Base-by-base conservation (phyloP, 78 protist species). In the Trichosphaerium sp. region DNA sequence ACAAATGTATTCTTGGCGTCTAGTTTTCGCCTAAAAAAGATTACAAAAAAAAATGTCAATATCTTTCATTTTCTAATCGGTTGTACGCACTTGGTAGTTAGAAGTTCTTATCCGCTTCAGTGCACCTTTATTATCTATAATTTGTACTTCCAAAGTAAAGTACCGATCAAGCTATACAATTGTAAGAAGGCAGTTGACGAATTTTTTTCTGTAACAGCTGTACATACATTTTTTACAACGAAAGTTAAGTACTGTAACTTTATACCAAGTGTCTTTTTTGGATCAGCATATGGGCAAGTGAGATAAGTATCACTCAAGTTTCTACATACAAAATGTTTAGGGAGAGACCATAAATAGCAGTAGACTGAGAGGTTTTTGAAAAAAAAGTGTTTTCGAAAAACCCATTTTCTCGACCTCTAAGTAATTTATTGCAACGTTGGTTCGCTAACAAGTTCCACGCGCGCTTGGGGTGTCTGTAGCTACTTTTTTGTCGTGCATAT, bases 121-220 rank as follows among this genome's bases (percentile, higher is more conserved):
- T 11, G 82, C 75, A 56, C 74, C 72, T 78, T 88, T 90, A 78
- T 93, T 95, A 77, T 95, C 99, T n/a, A 91, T 84, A 10, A 95
- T 90, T 3, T 61, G 65, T n/a, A 93, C 89, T 35, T 95, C 99
- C 64, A 95, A 95, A 2, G 97, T 85, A 62, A 95, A 95, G 80
- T 89, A 95, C 67, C 90, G 84, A 52, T 85, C 75, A 38, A 92
- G 26, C 77, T 77, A 14, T 4, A 4, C 10, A 26, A 14, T 51
- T n/a, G 21, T 21, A 47, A 47, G 32, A 47, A 47, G 21, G 21
- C 51, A 47, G 51, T 44, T 34, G 67, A 15, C 39, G 57, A 21
- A 7, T 18, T 48, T 25, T 18, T 4, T 5, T 35, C 23, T 15
- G 51, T 23, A 62, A 10, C 14, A 8, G 8, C n/a, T n/a, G 61